phyloP scores from a whole-genome alignment of 169 alveolate species.

The Cryptosporidium felis region DNA sequence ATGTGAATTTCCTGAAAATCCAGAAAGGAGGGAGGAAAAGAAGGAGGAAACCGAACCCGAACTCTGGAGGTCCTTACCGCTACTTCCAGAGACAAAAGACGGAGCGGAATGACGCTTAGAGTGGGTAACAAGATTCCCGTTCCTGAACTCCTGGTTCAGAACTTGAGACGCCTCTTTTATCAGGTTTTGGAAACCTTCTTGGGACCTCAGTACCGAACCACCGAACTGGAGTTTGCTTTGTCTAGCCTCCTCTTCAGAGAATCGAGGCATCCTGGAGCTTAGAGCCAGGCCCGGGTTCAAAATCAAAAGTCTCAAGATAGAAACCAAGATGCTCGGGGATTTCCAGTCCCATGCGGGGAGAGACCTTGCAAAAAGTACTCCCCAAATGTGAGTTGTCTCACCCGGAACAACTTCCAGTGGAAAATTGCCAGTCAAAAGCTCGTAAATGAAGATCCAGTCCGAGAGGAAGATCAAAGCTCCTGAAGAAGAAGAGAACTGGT shows the following conservation, averaged over 20 bases:
- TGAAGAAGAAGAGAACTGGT: no score
- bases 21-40: not conserved
- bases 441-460: slow-evolving; percentile 78
- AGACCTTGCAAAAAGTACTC: slow-evolving; percentile 77
- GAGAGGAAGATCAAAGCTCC: slow-evolving; percentile 71
- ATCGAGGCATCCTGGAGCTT: slow-evolving; percentile 75
- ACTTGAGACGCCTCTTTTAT: slow-evolving; percentile 43
- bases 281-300: slow-evolving; percentile 72
- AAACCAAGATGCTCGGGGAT: slow-evolving; percentile 75
- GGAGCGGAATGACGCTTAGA: not conserved
- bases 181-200: slow-evolving; percentile 66
- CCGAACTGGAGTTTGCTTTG: slow-evolving; percentile 74
- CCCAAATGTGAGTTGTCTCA: slow-evolving; percentile 79
- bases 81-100: no score
- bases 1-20: not conserved
- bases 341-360: slow-evolving; percentile 77
- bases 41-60: not conserved
- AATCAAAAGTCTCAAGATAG: slow-evolving; percentile 75
- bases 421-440: slow-evolving; percentile 76
- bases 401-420: slow-evolving; percentile 77
- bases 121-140: slow-evolving; percentile 1
- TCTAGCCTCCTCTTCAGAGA: slow-evolving; percentile 73
- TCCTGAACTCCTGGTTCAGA: not conserved
- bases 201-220: slow-evolving; percentile 75
- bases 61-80: not conserved